Base-by-base conservation (phyloP, 768 basidiomycete genomes). In the Boletus bicolor region DNA sequence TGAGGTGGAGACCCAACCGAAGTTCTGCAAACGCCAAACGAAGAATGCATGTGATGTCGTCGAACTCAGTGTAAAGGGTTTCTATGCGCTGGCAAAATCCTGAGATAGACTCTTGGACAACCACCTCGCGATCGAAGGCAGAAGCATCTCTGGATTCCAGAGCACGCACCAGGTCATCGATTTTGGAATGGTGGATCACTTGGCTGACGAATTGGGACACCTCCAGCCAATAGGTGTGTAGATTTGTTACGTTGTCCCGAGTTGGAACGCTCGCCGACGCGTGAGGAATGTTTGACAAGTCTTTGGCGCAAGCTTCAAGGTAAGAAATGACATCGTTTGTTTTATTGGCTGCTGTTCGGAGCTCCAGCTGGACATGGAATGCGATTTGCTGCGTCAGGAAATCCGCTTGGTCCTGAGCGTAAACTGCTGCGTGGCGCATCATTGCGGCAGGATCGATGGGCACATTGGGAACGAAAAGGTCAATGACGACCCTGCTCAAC, bases 391-490 rank as follows among this genome's bases (percentile, higher is more conserved):
- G 70, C 4, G 65, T 57, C 4, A 90, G 60, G 26, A 74, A 62
- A 2, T 66, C 59, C 34, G 73, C 61, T 51, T 83, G 76, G 47
- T 75, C 64, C 30, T 67, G 64, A 66, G 79, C 76, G 30, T 84
- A 82, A 32, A 74, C 68, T 2, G 65, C 64, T 0, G 75, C 73
- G 46, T 75, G 80, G 49, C 75, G 77, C 51, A 84, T 77, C 35
- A 86, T 79, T 24, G 84, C 84, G 7, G 86, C 84, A 28, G 97
- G 97, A 68, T 99, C 97, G 47, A 98, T 73, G 3, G 95, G 93
- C 2, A 82, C 74, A 68, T 92, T 81, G 0, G 97, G 93, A 38
- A 98, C 77, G 65, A 87, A 87, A 19, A 95, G 79, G 4, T 86
- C 76, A 24, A 93, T 67, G 26, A 94, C 70, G 51, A 85, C 60